phyloP scores from a whole-genome alignment of 2,329 filamentous ascomycete species.

The Aspergillaceae sp. region DNA sequence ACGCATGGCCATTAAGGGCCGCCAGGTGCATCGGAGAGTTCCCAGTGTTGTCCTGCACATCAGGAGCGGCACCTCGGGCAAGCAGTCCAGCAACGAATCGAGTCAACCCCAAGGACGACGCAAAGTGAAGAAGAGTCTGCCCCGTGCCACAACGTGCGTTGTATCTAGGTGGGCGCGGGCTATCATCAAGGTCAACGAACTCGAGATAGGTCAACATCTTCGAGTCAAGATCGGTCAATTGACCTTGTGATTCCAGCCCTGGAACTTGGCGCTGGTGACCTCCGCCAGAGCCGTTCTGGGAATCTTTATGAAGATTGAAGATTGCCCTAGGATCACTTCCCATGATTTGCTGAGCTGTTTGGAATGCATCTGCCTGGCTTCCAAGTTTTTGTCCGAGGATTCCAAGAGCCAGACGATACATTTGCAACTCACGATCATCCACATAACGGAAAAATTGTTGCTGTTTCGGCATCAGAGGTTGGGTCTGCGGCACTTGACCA shows the following conservation, averaged over 20 bases:
- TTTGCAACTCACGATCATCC: slow-evolving; percentile 41
- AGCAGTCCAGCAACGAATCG: slow-evolving; percentile 69
- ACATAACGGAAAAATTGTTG: slow-evolving; percentile 61
- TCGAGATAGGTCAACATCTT: slow-evolving; percentile 67
- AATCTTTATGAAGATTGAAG: slow-evolving; percentile 40
- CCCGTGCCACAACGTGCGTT: slow-evolving; percentile 59
- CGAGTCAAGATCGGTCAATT: slow-evolving; percentile 51
- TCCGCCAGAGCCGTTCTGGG: slow-evolving; percentile 32
- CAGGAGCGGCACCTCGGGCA: slow-evolving; percentile 66
- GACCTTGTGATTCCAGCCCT: slow-evolving; percentile 36
- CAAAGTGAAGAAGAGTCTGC: slow-evolving; percentile 73
- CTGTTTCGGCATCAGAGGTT: slow-evolving; percentile 39
- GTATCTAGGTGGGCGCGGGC: slow-evolving; percentile 56
- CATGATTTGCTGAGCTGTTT: slow-evolving; percentile 42
- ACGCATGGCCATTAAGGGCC: slow-evolving; percentile 63
- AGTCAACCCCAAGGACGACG: slow-evolving; percentile 64
- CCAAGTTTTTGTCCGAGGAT: slow-evolving; percentile 41
- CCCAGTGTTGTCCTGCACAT: slow-evolving; percentile 66
- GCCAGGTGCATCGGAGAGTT: slow-evolving; percentile 78
- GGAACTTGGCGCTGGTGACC: slow-evolving; percentile 39
- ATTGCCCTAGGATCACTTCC: slow-evolving; percentile 37
- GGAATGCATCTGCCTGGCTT: slow-evolving; percentile 40
- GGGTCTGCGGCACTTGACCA: slow-evolving; percentile 37
- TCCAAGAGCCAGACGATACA: slow-evolving; percentile 36
- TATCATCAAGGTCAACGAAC: slow-evolving; percentile 69